These are phyloP conservation scores for Ballota nigra DNA, from an alignment of 257 asterid genomes.

Conservation along the genomic window DNA sequence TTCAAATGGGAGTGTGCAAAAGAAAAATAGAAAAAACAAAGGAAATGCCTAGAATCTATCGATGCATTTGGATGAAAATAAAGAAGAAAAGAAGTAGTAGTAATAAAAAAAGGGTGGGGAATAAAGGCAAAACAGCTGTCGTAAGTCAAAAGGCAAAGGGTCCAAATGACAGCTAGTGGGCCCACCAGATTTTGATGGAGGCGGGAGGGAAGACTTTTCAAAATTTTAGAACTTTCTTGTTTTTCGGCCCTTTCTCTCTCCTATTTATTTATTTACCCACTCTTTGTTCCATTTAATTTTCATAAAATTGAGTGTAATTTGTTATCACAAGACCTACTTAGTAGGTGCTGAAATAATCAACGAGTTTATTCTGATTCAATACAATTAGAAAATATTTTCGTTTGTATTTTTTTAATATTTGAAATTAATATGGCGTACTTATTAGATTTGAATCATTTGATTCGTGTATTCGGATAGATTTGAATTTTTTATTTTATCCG, in stretches of 20 bases:
- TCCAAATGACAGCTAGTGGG: slow-evolving; percentile 39
- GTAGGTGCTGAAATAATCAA: too few species aligned
- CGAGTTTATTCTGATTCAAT: background rate
- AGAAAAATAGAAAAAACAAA: background rate
- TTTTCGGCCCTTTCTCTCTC: background rate
- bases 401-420: too few species aligned
- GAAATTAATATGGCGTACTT: too few species aligned
- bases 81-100: background rate
- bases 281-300: too few species aligned
- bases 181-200: background rate
- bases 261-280: background rate
- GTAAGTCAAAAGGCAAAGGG: slow-evolving; percentile 17
- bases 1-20: background rate
- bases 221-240: background rate
- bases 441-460: too few species aligned
- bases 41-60: background rate
- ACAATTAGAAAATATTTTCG: too few species aligned
- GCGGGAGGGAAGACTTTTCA: slow-evolving; percentile 37
- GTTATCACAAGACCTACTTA: background rate
- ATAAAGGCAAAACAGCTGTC: slow-evolving; percentile 33
- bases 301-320: background rate
- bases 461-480: too few species aligned
- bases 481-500: too few species aligned
- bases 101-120: background rate
- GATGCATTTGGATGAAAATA: slow-evolving; percentile 14